Evolutionary conservation across 169 alveolate species (phyloP).

Genomic region (Cryptosporidium felis): DNA sequence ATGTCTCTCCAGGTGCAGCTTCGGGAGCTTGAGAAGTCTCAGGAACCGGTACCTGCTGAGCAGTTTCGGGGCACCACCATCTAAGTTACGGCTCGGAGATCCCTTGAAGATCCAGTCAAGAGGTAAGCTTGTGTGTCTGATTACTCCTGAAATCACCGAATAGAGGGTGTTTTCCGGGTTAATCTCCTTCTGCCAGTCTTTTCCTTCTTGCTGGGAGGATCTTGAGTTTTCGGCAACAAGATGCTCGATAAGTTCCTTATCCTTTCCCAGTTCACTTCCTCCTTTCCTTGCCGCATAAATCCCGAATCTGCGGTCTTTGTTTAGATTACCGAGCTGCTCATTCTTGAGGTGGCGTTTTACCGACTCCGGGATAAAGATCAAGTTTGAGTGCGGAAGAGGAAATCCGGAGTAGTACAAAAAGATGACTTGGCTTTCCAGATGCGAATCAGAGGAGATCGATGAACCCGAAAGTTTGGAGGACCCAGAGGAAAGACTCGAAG

Average conservation of each 20-base stretch:
- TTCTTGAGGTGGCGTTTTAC: slow-evolving; percentile 21
- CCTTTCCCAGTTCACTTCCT: no score
- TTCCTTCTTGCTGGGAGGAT: no score
- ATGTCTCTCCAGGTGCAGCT: not conserved
- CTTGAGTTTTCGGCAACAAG: no score
- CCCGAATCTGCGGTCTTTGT: slow-evolving; percentile 38
- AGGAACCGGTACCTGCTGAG: not conserved
- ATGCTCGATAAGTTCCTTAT: no score
- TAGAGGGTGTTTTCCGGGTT: slow-evolving; percentile 10
- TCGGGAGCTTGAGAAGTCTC: not conserved
- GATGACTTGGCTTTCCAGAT: slow-evolving; percentile 38
- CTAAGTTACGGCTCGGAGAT: no score
- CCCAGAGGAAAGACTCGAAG: not conserved
- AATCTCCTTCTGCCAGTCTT: not conserved
- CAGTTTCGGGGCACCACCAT: not conserved
- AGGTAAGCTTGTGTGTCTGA: slow-evolving; percentile 12
- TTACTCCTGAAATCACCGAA: slow-evolving; percentile 1
- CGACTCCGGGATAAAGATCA: slow-evolving; percentile 29
- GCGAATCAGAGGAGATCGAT: not conserved
- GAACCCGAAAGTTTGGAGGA: slow-evolving; percentile 20
- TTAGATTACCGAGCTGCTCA: not conserved
- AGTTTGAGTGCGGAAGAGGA: slow-evolving; percentile 22
- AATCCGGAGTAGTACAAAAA: slow-evolving; percentile 19
- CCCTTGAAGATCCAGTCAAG: slow-evolving; percentile 51
- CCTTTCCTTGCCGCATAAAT: not conserved